Conservation (phyloP, 2,329 filamentous ascomycete genomes). For the Microcyclospora pomicola region DNA sequence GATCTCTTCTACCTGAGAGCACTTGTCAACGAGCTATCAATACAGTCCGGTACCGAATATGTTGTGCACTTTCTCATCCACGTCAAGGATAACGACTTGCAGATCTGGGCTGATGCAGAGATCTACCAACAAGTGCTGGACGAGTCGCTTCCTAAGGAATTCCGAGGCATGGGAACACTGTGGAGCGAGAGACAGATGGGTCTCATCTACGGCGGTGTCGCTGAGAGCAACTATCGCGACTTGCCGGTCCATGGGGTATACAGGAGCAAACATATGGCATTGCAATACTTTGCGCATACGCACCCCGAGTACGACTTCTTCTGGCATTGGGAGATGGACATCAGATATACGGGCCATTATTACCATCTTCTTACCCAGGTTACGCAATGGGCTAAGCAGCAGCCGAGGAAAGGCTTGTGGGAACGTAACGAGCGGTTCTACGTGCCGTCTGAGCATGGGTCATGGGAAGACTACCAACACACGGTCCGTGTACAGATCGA, state of each 20-base stretch:
- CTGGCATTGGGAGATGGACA: constrained; percentile 95
- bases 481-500: constrained; percentile 50
- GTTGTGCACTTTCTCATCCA: constrained; percentile 72
- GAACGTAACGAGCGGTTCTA: constrained; percentile 67
- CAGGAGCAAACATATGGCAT: constrained; percentile 77
- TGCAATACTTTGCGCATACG: constrained; percentile 81
- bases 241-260: constrained; percentile 55
- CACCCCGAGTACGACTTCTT: constrained; percentile 84
- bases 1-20: constrained; percentile 73
- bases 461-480: constrained; percentile 57
- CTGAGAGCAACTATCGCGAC: constrained; percentile 38
- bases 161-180: constrained; percentile 38
- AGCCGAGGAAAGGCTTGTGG: constrained; percentile 62
- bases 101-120: constrained; percentile 67
- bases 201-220: constrained; percentile 37
- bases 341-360: constrained; percentile 79
- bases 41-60: constrained; percentile 71
- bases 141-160: constrained; percentile 34
- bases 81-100: constrained; percentile 63
- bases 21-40: constrained; percentile 61
- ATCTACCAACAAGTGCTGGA: constrained; percentile 54
- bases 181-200: constrained; percentile 42
- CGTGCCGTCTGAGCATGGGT: constrained; percentile 54
- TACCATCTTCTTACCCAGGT: constrained; percentile 63
- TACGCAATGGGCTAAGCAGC: constrained; percentile 50